Evolutionary conservation across 768 basidiomycete genomes (phyloP).

Genomic region (Mycena polygramma): DNA sequence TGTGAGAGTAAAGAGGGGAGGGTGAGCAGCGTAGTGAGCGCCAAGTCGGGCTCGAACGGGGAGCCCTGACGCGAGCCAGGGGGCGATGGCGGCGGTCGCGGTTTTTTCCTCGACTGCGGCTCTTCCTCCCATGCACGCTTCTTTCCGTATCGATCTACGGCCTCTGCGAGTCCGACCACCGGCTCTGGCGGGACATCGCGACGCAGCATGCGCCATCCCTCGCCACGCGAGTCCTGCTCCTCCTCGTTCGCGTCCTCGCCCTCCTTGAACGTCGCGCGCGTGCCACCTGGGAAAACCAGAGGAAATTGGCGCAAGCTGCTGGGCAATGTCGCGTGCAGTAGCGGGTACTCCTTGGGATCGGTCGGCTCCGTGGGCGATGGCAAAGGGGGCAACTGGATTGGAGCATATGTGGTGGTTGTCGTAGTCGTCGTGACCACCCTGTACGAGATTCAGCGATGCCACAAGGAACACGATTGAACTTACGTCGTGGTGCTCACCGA

Average conservation of each 20-base stretch:
- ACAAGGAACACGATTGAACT: conserved; percentile 44
- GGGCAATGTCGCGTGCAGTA: conserved; percentile 82
- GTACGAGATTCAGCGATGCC: conserved; percentile 42
- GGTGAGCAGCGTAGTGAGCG: conserved; percentile 86
- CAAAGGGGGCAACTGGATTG: conserved; percentile 83
- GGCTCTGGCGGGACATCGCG: conserved; percentile 70
- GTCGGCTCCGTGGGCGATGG: conserved; percentile 79
- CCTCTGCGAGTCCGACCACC: conserved; percentile 79
- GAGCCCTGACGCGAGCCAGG: conserved; percentile 77
- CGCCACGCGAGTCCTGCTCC: conserved; percentile 76
- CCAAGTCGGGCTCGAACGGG: conserved; percentile 85
- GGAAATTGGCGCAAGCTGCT: conserved; percentile 80
- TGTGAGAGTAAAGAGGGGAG: conserved; percentile 87
- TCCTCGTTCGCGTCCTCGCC: conserved; percentile 78
- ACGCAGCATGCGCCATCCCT: conserved; percentile 83
- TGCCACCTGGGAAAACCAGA: conserved; percentile 84
- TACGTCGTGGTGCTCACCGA: conserved; percentile 90
- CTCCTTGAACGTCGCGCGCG: conserved; percentile 82
- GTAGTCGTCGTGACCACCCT: conserved; percentile 94
- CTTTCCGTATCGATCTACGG: conserved; percentile 90
- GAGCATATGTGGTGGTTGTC: conserved; percentile 90
- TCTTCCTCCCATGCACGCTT: conserved; percentile 61
- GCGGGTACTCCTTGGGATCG: conserved; percentile 84
- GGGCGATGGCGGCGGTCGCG: conserved; percentile 86
- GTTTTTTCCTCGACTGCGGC: conserved; percentile 81